Evolutionary conservation across 2,329 filamentous ascomycete genomes (phyloP), one percentile per base, ranked within the genome.

Genomic region (Nemania sp.): DNA sequence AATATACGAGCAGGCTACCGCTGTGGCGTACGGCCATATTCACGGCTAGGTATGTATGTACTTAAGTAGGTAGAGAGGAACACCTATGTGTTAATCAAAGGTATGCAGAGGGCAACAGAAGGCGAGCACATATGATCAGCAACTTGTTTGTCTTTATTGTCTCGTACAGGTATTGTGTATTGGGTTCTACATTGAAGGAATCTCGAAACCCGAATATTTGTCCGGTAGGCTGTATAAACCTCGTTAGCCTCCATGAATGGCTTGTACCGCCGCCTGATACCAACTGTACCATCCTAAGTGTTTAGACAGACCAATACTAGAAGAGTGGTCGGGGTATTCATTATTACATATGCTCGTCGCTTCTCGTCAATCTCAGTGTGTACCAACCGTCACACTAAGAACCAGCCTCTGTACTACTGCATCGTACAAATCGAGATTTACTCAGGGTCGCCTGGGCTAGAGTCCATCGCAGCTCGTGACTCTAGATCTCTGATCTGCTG

Each of bases 401-500:
- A 41, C 37, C 20, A 39, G 14, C n/a, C 36, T 42, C 42, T 20
- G 22, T 37, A 14, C 6, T 11, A 23, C 44, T n/a, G 11, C 33
- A 12, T 17, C 5, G 19, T 26, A 23, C 26, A 11, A 5, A 8
- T 15, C 23, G 5, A 15, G 14, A 24, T 40, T 62, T 70, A 77
- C 64, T 78, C 76, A 3, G 76, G 76, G 54, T 77, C 76, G 42
- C 68, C 69, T 15, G 65, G 60, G 45, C 67, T 71, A 9, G 66
- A 66, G 44, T 71, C 69, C 49, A 71, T 69, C 36, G 72, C 72
- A 4, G 68, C 79, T 60, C 82, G 76, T 22, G 81, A 79, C 70
- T 91, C 86, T 56, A 96, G 81, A 61, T 91, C 84, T 74, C 89
- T 87, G 64, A 93, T 78, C 68, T 86, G 86, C 70, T 86, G 83